Evolutionary conservation across 805 yeast species (phyloP).

Genomic region (Nematodospora valgi): DNA sequence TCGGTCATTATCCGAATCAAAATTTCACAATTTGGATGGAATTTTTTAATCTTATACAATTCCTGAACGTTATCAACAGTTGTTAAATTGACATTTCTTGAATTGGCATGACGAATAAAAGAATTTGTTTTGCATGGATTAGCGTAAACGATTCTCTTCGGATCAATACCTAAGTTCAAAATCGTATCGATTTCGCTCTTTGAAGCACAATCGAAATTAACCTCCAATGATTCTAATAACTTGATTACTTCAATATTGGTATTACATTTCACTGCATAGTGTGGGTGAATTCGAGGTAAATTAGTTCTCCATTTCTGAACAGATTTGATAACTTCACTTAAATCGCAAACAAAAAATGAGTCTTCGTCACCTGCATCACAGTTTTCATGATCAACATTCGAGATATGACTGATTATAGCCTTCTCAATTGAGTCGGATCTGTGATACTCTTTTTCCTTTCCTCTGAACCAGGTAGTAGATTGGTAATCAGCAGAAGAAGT

Average conservation of each 20-base stretch:
- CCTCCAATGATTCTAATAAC: slow-evolving; percentile 57
- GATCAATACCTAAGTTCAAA: slow-evolving; percentile 57
- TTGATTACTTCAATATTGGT: slow-evolving; percentile 60
- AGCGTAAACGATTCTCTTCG: slow-evolving; percentile 78
- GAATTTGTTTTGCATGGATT: slow-evolving; percentile 92
- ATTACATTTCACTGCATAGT: slow-evolving; percentile 94
- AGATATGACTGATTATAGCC: slow-evolving; percentile 40
- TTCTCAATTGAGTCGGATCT: slow-evolving; percentile 24
- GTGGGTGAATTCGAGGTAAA: slow-evolving; percentile 79
- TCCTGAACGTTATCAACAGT: slow-evolving; percentile 91
- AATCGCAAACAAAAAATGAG: slow-evolving; percentile 84
- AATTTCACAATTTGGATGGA: slow-evolving; percentile 67
- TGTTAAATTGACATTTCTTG: slow-evolving; percentile 58
- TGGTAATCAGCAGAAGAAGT: too few species aligned
- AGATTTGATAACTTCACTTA: slow-evolving; percentile 66
- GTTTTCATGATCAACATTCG: slow-evolving; percentile 47
- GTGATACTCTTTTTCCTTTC: too few species aligned
- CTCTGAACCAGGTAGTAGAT: too few species aligned
- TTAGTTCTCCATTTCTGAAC: slow-evolving; percentile 57
- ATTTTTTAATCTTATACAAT: slow-evolving; percentile 63
- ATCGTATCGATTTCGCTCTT: slow-evolving; percentile 73
- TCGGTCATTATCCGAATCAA: slow-evolving; percentile 85
- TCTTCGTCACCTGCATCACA: slow-evolving; percentile 78
- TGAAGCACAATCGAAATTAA: slow-evolving; percentile 92
- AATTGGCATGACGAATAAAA: slow-evolving; percentile 68